Evolutionary conservation across 495 filamentous ascomycete genomes (phyloP).

Genomic region (Thermothielavioides terrestris): DNA sequence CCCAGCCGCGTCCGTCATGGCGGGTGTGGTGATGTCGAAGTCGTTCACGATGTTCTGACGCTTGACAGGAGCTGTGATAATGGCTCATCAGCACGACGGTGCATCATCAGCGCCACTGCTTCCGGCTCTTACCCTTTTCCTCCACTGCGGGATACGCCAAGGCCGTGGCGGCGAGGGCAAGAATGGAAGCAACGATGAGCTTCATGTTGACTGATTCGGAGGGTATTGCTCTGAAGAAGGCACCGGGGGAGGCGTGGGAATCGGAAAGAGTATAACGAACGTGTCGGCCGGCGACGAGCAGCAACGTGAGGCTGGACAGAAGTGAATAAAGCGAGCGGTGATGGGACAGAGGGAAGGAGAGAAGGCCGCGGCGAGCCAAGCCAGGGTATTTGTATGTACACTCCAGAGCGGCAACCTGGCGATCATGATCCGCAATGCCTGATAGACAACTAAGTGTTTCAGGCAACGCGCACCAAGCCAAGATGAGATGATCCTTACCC

Average conservation of each 20-base stretch:
- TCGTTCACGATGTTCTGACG: constrained; percentile 14
- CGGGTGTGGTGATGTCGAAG: constrained; percentile 22
- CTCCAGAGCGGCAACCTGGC: constrained; percentile 4
- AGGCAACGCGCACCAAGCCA: constrained; percentile 5
- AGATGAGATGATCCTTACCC: background rate
- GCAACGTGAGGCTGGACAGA: background rate
- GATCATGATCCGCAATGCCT: constrained; percentile 21
- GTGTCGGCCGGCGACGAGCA: constrained; percentile 26
- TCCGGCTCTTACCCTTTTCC: constrained; percentile 24
- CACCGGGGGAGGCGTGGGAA: constrained; percentile 10
- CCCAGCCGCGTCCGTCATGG: constrained; percentile 33
- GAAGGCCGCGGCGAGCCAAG: constrained; percentile 13
- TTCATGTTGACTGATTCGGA: constrained; percentile 41
- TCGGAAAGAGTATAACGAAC: constrained; percentile 10
- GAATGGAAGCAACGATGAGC: constrained; percentile 36
- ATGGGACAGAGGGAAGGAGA: constrained; percentile 16
- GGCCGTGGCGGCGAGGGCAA: constrained; percentile 41
- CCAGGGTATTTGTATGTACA: constrained; percentile 34
- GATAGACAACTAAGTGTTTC: constrained; percentile 22
- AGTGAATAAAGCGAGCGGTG: constrained; percentile 8
- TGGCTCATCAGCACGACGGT: background rate
- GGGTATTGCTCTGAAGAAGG: constrained; percentile 9
- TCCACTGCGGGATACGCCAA: constrained; percentile 29
- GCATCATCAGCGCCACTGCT: background rate
- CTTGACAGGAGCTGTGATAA: constrained; percentile 17